These are phyloP conservation scores for Choricystis sp. DNA, from an alignment of 139 green algal species.

Conservation along the genomic window DNA sequence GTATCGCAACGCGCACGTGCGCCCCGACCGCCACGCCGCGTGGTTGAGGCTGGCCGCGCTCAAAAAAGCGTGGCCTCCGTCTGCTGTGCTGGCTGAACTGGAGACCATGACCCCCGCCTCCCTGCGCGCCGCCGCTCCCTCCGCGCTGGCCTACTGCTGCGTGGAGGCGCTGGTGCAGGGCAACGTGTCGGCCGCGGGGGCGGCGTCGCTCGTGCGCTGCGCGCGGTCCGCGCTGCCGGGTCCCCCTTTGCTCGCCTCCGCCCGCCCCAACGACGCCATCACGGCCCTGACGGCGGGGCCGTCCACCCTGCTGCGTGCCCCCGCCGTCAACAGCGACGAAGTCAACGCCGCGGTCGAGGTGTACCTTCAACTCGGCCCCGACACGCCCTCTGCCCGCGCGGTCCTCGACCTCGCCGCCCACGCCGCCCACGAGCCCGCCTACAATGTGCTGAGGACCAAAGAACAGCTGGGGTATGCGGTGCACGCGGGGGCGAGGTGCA, in stretches of 20 bases:
- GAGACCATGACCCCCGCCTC: constrained; percentile 6
- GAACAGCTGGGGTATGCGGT: constrained; percentile 89
- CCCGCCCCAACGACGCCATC: constrained; percentile 20
- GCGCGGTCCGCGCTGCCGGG: constrained; percentile 3
- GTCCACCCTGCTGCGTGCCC: constrained; percentile 3
- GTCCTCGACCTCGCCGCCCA: constrained; percentile 56
- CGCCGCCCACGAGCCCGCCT: constrained; percentile 64
- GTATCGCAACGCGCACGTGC: constrained; percentile 74
- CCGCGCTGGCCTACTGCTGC: constrained; percentile 34
- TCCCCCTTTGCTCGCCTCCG: constrained; percentile 6
- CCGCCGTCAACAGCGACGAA: constrained; percentile 60
- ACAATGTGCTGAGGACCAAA: constrained; percentile 75
- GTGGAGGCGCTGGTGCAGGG: constrained; percentile 63
- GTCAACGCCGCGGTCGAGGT: constrained; percentile 69
- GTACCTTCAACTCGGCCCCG: constrained; percentile 38
- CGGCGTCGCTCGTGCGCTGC: constrained; percentile 8
- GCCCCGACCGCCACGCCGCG: constrained; percentile 50
- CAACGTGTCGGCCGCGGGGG: constrained; percentile 47
- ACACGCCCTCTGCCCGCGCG: constrained; percentile 22
- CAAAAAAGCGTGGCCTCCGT: constrained; percentile 17
- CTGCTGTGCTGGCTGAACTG: constrained; percentile 15
- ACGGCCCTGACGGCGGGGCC: constrained; percentile 23
- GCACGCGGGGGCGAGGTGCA: constrained; percentile 50
- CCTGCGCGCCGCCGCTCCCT: constrained; percentile 2
- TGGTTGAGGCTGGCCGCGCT: constrained; percentile 56